Percentiles rank a stretch among this genome's conserved stretches.
These are phyloP conservation scores for Cicer judaicum DNA, from an alignment of 306 rosid genomes.

Conservation along the genomic window DNA sequence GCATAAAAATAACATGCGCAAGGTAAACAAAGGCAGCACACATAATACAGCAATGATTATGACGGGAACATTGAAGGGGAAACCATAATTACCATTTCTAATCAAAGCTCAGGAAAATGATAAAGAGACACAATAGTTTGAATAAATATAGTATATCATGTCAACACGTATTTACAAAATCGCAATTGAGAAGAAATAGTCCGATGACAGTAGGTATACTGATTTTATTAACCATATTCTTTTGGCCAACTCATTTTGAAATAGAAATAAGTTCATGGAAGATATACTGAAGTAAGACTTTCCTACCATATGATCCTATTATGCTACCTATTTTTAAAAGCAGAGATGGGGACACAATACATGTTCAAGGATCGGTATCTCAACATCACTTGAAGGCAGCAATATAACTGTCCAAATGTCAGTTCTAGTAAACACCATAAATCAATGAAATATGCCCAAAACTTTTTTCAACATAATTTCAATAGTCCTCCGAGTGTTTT, in stretches of 20 bases:
- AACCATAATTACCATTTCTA: constrained; percentile 5
- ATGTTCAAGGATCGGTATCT: background rate
- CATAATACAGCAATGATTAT: background rate
- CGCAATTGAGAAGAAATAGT: background rate
- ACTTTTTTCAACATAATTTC: background rate
- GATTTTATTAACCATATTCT: background rate
- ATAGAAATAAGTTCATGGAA: background rate
- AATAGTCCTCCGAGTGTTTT: background rate
- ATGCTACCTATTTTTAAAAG: constrained; percentile 2
- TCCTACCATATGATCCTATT: background rate
- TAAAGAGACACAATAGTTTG: background rate
- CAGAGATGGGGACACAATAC: background rate
- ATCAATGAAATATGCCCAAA: constrained; percentile 1
- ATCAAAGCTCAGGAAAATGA: background rate
- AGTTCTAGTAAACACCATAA: constrained; percentile 1
- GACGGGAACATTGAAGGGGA: background rate
- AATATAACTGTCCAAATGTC: constrained; percentile 15
- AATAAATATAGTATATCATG: background rate
- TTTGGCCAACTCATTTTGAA: background rate
- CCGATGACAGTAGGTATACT: background rate
- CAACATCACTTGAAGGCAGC: background rate
- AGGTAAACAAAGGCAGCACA: background rate
- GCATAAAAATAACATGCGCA: background rate
- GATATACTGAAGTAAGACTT: background rate
- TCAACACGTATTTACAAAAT: background rate